Conservation (phyloP, 139 green algal species). For the Coelastrella sp. region DNA sequence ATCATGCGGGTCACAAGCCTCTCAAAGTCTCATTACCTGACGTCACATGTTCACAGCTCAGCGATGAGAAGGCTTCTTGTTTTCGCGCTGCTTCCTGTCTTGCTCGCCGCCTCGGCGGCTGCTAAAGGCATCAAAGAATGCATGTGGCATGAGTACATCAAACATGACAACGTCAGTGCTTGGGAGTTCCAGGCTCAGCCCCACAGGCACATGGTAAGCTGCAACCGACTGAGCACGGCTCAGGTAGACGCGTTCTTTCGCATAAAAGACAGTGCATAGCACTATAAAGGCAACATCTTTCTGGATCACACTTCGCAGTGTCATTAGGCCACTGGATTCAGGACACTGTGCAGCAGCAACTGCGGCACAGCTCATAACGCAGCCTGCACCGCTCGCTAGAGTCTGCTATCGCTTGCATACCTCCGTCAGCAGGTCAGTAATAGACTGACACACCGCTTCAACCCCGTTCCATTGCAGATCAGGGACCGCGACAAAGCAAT, state of each 20-base stretch:
- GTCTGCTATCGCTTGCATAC: neutral
- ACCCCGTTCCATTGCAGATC: constrained; percentile 11
- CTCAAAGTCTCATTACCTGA: neutral
- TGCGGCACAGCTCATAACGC: neutral
- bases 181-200: constrained; percentile 50
- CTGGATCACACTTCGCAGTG: neutral
- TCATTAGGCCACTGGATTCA: too few species aligned
- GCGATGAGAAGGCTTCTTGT: constrained; percentile 16
- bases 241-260: neutral
- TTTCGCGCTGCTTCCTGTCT: neutral
- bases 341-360: neutral
- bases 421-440: neutral
- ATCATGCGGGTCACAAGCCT: too few species aligned
- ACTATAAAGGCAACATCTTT: neutral
- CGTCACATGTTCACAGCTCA: neutral
- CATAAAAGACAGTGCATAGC: neutral
- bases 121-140: constrained; percentile 16
- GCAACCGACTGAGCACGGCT: neutral
- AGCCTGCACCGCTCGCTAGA: neutral
- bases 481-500: constrained; percentile 28
- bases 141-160: constrained; percentile 40
- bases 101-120: neutral
- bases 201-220: constrained; percentile 38
- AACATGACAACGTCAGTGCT: constrained; percentile 17
- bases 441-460: neutral